Evolutionary conservation across 306 rosid species (phyloP), one percentile per base, ranked within the genome.

Genomic region (Rosa multiflora): DNA sequence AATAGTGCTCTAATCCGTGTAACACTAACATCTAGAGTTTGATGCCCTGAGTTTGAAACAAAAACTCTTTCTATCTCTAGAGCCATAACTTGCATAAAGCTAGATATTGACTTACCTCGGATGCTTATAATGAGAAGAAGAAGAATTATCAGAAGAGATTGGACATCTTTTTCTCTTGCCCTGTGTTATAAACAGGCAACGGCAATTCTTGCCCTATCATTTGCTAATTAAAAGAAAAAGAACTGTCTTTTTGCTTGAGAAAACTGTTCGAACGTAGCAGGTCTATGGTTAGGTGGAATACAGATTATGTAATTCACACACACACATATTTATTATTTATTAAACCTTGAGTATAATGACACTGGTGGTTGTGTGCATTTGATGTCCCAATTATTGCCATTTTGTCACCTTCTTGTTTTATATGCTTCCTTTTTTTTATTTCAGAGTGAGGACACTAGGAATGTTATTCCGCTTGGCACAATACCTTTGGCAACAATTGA

Each of bases 361-460:
- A 12, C 1, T 32, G 47, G 21, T 80, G 5, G n/a, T 59, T 39
- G n/a, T 73, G 29, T 26, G 29, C 29, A 26, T 26, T 26, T 26
- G 29, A 23, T 23, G 26, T 23, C 26, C 26, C 26, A 3, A 69
- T 39, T 42, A 35, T 6, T 29, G n/a, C 39, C 35, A 35, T 59
- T 59, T 23, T 10, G 7, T 59, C 35, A 59, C 29, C 9, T 35
- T 77, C 51, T 43, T 77, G 10, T 76, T 79, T 81, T 61, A 76
- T 74, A 72, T 80, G 58, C 53, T 73, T 59, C 61, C n/a, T 85
- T 53, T 59, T 76, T 40, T 81, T 84, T 83, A 23, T 23, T 64
- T 47, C 80, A 95, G 99, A 91, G 96, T 73, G 99, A 93, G 83
- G 96, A 96, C 82, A 93, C 96, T 29, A 81, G 91, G 86, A 90